Percentiles rank a stretch among this genome's conserved stretches.
phyloP scores from a whole-genome alignment of 805 yeast species.

The Candida quercuum region DNA sequence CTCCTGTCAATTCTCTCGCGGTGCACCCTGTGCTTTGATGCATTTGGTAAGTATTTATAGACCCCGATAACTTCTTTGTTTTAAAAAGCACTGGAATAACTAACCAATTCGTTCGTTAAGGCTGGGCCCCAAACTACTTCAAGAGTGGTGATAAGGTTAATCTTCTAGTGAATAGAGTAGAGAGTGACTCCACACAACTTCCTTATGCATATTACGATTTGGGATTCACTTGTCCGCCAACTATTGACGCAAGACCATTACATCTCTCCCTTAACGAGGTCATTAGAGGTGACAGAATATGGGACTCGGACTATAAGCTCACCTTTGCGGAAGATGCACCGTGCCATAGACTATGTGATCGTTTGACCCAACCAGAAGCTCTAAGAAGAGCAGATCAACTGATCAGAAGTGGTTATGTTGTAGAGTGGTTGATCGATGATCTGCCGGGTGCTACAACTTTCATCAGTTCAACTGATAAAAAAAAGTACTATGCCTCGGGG shows the following conservation, averaged over 20 bases:
- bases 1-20: background rate
- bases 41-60: background rate
- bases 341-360: constrained; percentile 65
- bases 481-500: constrained; percentile 78
- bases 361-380: constrained; percentile 47
- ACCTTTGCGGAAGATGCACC: constrained; percentile 57
- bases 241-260: constrained; percentile 46
- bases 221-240: constrained; percentile 76
- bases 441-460: constrained; percentile 87
- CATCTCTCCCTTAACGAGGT: constrained; percentile 73
- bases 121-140: constrained; percentile 34
- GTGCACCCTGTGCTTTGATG: background rate
- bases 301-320: constrained; percentile 69
- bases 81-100: background rate
- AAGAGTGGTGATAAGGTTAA: constrained; percentile 57
- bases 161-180: constrained; percentile 69
- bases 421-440: constrained; percentile 79
- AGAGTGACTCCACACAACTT: constrained; percentile 69
- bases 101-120: constrained; percentile 11
- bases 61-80: background rate
- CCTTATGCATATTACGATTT: constrained; percentile 75
- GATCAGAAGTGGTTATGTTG: constrained; percentile 66
- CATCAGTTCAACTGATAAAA: constrained; percentile 48
- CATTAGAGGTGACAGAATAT: constrained; percentile 72
- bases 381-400: constrained; percentile 53